Base-by-base conservation (phyloP, 805 yeast genomes). In the Cyberlindnera japonica region DNA sequence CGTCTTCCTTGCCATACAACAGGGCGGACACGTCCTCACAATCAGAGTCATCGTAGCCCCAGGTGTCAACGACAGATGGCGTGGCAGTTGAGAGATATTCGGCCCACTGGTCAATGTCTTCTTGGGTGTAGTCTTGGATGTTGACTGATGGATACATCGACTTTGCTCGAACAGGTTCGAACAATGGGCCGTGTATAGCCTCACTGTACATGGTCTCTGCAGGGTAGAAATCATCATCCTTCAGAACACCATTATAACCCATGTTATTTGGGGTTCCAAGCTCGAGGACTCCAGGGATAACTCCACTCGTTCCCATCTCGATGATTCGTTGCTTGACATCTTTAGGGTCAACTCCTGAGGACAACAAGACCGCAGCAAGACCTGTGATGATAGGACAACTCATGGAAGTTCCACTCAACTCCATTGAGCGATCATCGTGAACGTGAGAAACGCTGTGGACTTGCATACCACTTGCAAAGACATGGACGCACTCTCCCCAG, bases 401-500 rank as follows among this genome's bases (percentile, higher is more conserved):
- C 93, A 84, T 84, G 4, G 93, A 85, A 0, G 93, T 85, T 1
- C 95, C 95, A 3, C 88, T 77, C 52, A 79, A 64, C 6, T 51
- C 45, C 8, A 56, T 43, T 3, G 62, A 51, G 3, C 30, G 30
- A 13, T 50, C 48, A 6, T 38, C 37, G 4, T 54, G 33, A 1
- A 26, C 49, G 28, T 65, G 65, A 10, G 75, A 68, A 12, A 82
- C 67, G 40, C 90, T 81, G 20, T 68, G 64, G 3, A 88, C 81
- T 13, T 67, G 65, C 0, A 80, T 81, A 0, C 98, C 98, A 35
- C 91, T 77, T 0, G 96, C 88, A 62, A 85, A 83, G 1, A 87
- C 69, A 55, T 87, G 88, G 7, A 90, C 95, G 61, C 97, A 91
- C n/a, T 70, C 67, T 0, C 98, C 97, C 89, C 90, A 86, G 57